Evolutionary conservation across 148 eudicot species (phyloP).

Genomic region (Euryodendron excelsum): DNA sequence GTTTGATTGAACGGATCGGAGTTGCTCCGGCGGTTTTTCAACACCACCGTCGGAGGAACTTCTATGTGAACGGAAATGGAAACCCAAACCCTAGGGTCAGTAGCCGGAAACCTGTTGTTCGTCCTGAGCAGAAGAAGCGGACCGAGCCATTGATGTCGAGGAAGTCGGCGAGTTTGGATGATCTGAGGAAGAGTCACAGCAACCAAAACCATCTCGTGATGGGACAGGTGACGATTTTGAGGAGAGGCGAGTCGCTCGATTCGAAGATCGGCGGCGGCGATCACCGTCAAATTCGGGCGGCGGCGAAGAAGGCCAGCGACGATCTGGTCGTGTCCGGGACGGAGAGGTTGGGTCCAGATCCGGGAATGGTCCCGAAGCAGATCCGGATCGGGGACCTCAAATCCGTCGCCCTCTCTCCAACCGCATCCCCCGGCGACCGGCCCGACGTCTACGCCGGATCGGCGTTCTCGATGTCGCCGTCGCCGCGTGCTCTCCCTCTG

Average conservation of each 20-base stretch:
- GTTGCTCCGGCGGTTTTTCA: slow-evolving; percentile 19
- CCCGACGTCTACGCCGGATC: slow-evolving; percentile 66
- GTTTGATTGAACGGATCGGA: slow-evolving; percentile 23
- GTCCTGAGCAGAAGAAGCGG: slow-evolving; percentile 14
- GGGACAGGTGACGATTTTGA: slow-evolving; percentile 43
- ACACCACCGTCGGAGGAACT: slow-evolving; percentile 19
- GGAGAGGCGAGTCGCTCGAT: slow-evolving; percentile 48
- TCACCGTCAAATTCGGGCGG: not conserved
- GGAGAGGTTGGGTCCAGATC: slow-evolving; percentile 27
- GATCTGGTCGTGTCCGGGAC: slow-evolving; percentile 17
- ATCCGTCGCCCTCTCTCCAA: slow-evolving; percentile 8
- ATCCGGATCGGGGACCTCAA: slow-evolving; percentile 18
- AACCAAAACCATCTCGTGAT: slow-evolving; percentile 3
- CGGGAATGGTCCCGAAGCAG: slow-evolving; percentile 20
- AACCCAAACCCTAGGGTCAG: not conserved
- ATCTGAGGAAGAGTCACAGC: slow-evolving; percentile 5
- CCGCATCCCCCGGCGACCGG: not conserved
- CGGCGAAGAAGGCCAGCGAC: slow-evolving; percentile 7
- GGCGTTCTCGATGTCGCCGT: slow-evolving; percentile 56
- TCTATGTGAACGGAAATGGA: slow-evolving; percentile 5
- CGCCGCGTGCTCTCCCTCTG: slow-evolving; percentile 58
- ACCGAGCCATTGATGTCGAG: slow-evolving; percentile 16
- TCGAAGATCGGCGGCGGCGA: slow-evolving; percentile 9
- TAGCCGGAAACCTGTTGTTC: slow-evolving; percentile 9
- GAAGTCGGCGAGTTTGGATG: slow-evolving; percentile 30